Conservation (phyloP, 2,329 filamentous ascomycete genomes). For the Rosellinia necatrix region DNA sequence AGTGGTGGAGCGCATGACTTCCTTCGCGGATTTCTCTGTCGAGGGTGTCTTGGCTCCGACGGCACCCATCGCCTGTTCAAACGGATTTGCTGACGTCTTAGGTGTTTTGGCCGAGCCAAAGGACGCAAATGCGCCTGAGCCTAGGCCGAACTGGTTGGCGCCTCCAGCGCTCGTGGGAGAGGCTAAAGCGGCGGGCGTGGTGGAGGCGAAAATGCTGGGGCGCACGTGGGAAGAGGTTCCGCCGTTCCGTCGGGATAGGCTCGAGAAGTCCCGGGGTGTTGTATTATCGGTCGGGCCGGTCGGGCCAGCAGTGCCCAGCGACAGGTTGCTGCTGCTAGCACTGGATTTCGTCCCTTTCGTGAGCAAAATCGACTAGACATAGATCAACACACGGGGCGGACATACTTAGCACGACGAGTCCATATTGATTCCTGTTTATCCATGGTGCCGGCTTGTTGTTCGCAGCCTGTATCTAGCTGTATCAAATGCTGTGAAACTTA, state of each 20-base stretch:
- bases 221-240: slow-evolving; percentile 76
- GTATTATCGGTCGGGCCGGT: slow-evolving; percentile 53
- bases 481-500: slow-evolving; percentile 15
- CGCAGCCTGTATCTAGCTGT: slow-evolving; percentile 22
- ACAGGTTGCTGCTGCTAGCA: slow-evolving; percentile 82
- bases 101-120: slow-evolving; percentile 87
- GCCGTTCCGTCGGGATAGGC: slow-evolving; percentile 63
- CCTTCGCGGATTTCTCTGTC: slow-evolving; percentile 66
- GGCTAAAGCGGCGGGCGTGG: slow-evolving; percentile 70
- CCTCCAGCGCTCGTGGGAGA: slow-evolving; percentile 74
- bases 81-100: slow-evolving; percentile 79
- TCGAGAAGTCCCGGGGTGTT: slow-evolving; percentile 50
- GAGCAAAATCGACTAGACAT: slow-evolving; percentile 1
- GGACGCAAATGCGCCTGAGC: slow-evolving; percentile 95
- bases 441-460: slow-evolving; percentile 46
- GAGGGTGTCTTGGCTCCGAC: slow-evolving; percentile 57
- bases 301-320: slow-evolving; percentile 71
- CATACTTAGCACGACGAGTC: slow-evolving; percentile 84
- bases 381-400: slow-evolving; percentile 26
- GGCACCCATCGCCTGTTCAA: slow-evolving; percentile 71
- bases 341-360: slow-evolving; percentile 10
- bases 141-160: slow-evolving; percentile 83
- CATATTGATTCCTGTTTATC: slow-evolving; percentile 64
- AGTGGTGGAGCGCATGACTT: slow-evolving; percentile 40
- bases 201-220: slow-evolving; percentile 77